Base-by-base conservation (phyloP, 345 rosid genomes). In the Bruguiera sexangula region DNA sequence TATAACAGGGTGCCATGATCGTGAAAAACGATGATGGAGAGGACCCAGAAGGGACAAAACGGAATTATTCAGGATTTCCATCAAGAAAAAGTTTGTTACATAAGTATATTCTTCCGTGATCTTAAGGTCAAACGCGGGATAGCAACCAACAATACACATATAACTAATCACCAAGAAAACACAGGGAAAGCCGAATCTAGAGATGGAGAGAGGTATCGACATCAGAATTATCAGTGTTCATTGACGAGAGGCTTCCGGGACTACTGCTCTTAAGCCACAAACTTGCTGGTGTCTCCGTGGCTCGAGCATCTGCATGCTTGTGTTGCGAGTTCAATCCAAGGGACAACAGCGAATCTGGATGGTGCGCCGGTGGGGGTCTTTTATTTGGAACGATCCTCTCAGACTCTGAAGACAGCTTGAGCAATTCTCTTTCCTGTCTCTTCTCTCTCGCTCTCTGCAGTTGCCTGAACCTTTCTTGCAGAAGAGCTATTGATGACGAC, bases 191-290 rank as follows among this genome's bases (percentile, higher is more conserved):
- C 54, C 69, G 67, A 56, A 56, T 66, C 78, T 89, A 89, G 68
- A 89, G 87, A 81, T 83, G 92, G 67, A 89, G 96, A 67, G 92
- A 87, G 24, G 92, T 89, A 79, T 89, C 96, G 53, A 89, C 89
- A 83, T 85, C 92, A 70, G 83, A 71, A 76, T 71, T 67, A 6
- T 82, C 88, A 37, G 74, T 71, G 54, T 29, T 74, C 65, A 71
- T 78, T 6, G 89, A 74, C 34, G 69, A 50, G 31, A 67, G 34
- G 43, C 48, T 70, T 24, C 73, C 55, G 27, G 80, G 54, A 20
- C 78, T 27, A 19, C 26, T 70, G 18, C 29, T 56, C 29, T 24
- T 56, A 13, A 83, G 68, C 87, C 87, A 79, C 32, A 71, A 72
- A 69, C 76, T 59, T 36, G 77, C 24, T 13, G 81, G 64, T 46